Evolutionary conservation across 331 rosid genomes (phyloP).

Genomic region (Arachis monticola): DNA sequence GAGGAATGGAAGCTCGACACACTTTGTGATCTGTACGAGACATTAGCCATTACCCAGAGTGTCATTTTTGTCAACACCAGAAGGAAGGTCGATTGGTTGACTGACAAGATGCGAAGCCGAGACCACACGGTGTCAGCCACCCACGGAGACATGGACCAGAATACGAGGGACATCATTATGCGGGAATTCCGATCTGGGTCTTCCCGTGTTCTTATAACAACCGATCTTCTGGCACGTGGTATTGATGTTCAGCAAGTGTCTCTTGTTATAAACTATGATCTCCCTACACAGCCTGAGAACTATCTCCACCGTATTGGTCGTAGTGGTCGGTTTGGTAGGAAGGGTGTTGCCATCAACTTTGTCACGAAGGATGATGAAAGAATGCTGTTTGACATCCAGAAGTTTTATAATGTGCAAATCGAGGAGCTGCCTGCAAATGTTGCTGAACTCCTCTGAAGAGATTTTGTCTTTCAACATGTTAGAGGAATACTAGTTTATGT

Average conservation of each 20-base stretch:
- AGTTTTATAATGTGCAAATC: constrained; percentile 69
- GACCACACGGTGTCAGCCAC: constrained; percentile 90
- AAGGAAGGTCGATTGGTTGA: constrained; percentile 91
- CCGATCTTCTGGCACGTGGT: constrained; percentile 87
- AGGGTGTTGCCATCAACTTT: constrained; percentile 87
- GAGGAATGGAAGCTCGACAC: constrained; percentile 91
- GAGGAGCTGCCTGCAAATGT: constrained; percentile 88
- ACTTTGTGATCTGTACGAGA: constrained; percentile 78
- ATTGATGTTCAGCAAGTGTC: constrained; percentile 90
- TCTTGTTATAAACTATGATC: constrained; percentile 78
- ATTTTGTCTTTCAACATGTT: constrained; percentile 41
- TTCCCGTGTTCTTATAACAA: constrained; percentile 77
- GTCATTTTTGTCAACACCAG: constrained; percentile 83
- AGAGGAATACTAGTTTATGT: constrained; percentile 40
- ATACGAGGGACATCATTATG: constrained; percentile 83
- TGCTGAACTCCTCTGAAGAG: constrained; percentile 76
- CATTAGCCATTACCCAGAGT: constrained; percentile 82
- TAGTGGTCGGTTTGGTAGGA: constrained; percentile 86
- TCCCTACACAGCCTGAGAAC: constrained; percentile 90
- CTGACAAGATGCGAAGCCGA: constrained; percentile 83
- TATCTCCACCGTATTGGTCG: constrained; percentile 92
- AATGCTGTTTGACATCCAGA: constrained; percentile 81
- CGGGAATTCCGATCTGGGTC: constrained; percentile 94
- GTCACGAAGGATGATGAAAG: constrained; percentile 65
- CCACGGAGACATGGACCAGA: constrained; percentile 94